Evolutionary conservation across 2,329 filamentous ascomycete species (phyloP), one percentile per base, ranked within the genome.

Genomic region (Amauroascus niger): DNA sequence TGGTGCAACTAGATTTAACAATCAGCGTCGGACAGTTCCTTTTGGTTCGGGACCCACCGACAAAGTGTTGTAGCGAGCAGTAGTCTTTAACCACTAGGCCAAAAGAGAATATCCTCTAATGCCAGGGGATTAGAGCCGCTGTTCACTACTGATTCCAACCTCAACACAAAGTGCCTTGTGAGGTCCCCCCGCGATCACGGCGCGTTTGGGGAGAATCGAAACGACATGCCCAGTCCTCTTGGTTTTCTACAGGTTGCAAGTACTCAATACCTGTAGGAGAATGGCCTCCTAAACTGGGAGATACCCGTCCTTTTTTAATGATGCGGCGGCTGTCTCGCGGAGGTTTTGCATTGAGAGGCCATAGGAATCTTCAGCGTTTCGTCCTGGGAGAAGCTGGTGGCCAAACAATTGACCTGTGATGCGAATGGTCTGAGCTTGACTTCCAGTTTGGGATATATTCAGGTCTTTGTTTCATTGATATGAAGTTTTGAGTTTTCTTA

Each of bases 381-480:
- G 32, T 24, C 45, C 41, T 40, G 46, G 6, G 9, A 46, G 51
- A 16, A 54, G 54, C 3, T 1, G 20, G 13, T 13, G 20, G 22
- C 55, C 51, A 22, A 51, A 54, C 11, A 54, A 26, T 44, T 54
- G 55, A 32, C 39, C 37, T 26, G 46, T 47, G 32, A 56, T 48
- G 5, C 13, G 33, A 9, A 56, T 47, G 1, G 20, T 37, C 45
- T 56, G 52, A n/a, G 9, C 22, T 32, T 14, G 32, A 16, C 39
- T 39, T 43, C 46, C 33, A 20, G 44, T 20, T 20, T 32, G 44
- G 6, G 51, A 46, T 4, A 20, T 32, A 39, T 16, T 54, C 44
- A 53, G 43, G 18, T 22, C n/a, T 44, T 52, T 11, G 33, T 32
- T 28, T 39, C 20, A 46, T 14, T 24, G 28, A 26, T 18, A 14